Evolutionary conservation across 2,329 filamentous ascomycete genomes (phyloP).

Genomic region (Arthroderma sp.): DNA sequence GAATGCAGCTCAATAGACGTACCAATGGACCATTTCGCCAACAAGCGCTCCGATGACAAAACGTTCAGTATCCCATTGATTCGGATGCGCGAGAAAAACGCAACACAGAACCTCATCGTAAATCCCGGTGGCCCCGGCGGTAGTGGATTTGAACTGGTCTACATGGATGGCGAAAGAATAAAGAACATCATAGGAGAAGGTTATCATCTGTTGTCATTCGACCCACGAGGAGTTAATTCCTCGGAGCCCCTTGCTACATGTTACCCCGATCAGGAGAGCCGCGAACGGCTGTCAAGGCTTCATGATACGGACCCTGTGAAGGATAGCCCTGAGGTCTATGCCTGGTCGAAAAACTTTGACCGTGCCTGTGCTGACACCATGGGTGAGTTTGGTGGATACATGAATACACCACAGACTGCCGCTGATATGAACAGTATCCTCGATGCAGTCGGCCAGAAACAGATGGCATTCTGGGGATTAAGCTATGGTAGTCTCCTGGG

Average conservation of each 20-base stretch:
- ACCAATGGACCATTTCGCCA: not conserved
- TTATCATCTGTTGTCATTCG: slow-evolving; percentile 37
- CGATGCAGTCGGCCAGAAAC: slow-evolving; percentile 28
- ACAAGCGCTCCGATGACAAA: not conserved
- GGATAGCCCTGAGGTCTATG: slow-evolving; percentile 23
- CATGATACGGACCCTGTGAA: not conserved
- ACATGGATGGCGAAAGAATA: slow-evolving; percentile 24
- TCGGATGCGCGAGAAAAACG: not conserved
- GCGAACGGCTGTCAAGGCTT: slow-evolving; percentile 10
- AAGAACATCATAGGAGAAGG: slow-evolving; percentile 29
- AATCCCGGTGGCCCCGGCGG: slow-evolving; percentile 35
- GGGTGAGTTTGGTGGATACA: slow-evolving; percentile 33
- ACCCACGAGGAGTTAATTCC: slow-evolving; percentile 35
- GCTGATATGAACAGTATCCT: slow-evolving; percentile 41
- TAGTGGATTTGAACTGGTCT: slow-evolving; percentile 30
- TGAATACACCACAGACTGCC: slow-evolving; percentile 39
- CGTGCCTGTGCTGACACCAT: slow-evolving; percentile 32
- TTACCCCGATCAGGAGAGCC: slow-evolving; percentile 26
- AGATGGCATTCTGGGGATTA: slow-evolving; percentile 31
- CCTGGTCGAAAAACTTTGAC: slow-evolving; percentile 31
- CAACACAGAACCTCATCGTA: slow-evolving; percentile 10
- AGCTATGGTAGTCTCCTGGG: slow-evolving; percentile 29
- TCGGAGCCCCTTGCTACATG: slow-evolving; percentile 27
- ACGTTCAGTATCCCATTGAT: not conserved
- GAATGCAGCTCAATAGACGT: too few species aligned